Evolutionary conservation across 768 basidiomycete genomes (phyloP), one percentile per base, ranked within the genome.

Genomic region (Rhodosporidiobolus odoratus): DNA sequence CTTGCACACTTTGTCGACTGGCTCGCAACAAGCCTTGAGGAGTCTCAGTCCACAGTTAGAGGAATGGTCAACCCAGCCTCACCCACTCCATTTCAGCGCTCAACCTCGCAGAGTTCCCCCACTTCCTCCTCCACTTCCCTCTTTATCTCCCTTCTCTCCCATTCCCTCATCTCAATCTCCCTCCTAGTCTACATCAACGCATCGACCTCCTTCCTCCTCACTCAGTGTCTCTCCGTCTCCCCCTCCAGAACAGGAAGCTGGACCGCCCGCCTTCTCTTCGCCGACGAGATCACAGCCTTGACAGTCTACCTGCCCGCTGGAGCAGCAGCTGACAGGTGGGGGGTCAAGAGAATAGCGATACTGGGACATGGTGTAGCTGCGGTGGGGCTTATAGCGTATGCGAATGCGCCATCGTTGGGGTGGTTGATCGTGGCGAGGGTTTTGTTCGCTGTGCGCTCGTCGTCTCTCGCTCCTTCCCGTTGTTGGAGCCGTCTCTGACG

Each of bases 141-240:
- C n/a, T 54, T 59, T 32, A 6, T 59, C 27, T 59, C 66, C 13
- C 59, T 74, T 32, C 41, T 72, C 41, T 58, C 67, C 1, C 54
- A 68, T 15, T 21, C 67, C 0, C 45, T 56, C 43, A 40, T 74
- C 7, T 62, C 67, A 5, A 74, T 76, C 58, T 64, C 65, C 15
- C 61, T 58, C 23, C 70, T 76, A 37, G 75, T 76, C 9, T 72
- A 66, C 65, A 58, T 76, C 43, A 69, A 71, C 45, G 50, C 68
- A 3, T 45, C 63, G 30, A 59, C 65, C 30, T 63, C 75, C 1
- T 74, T 69, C 62, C 30, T 70, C 19, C 65, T 72, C 57, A 38
- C 63, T 30, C 9, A 40, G 3, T 45, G 71, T 15, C 16, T 71
- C 13, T 4, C 45, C 15, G 52, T 67, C n/a, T 58, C 67, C 2